Conservation (phyloP, 2,329 filamentous ascomycete species). For the Basipetospora chlamydospora region DNA sequence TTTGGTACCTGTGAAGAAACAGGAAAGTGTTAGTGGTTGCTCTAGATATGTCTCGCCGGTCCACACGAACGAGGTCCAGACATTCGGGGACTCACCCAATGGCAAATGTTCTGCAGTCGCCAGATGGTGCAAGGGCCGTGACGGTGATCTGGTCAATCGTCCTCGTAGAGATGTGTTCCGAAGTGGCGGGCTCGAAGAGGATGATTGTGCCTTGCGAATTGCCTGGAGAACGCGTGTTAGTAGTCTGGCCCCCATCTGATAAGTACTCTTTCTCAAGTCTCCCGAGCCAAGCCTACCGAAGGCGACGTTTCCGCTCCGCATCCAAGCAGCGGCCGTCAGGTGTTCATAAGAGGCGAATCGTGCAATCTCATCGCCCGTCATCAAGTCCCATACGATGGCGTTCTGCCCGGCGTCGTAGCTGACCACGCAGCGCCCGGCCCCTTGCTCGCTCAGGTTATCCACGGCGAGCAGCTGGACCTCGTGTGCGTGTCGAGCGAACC, state of each 20-base stretch:
- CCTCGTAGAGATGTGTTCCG: conserved; percentile 78
- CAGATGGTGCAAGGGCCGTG: conserved; percentile 77
- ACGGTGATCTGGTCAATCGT: conserved; percentile 89
- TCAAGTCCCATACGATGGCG: conserved; percentile 91
- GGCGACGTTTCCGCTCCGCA: conserved; percentile 91
- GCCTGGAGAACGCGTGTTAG: conserved; percentile 39
- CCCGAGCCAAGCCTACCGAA: conserved; percentile 55
- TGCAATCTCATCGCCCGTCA: conserved; percentile 79
- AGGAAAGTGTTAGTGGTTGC: no score
- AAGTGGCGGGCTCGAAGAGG: conserved; percentile 82
- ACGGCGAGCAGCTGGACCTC: conserved; percentile 74
- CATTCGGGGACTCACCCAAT: conserved; percentile 62
- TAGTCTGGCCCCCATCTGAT: no score
- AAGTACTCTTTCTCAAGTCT: no score
- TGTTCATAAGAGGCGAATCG: conserved; percentile 88
- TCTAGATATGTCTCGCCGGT: no score
- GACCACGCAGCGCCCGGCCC: conserved; percentile 72
- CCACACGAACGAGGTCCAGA: no score
- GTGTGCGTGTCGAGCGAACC: conserved; percentile 71
- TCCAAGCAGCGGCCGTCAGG: conserved; percentile 77
- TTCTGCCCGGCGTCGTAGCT: conserved; percentile 87
- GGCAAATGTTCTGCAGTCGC: conserved; percentile 87
- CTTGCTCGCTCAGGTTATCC: conserved; percentile 80
- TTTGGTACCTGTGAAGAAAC: conserved; percentile 58
- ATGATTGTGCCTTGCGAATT: conserved; percentile 89